Evolutionary conservation across 768 basidiomycete species (phyloP).

Genomic region (Dictyophora rubrovolvata): DNA sequence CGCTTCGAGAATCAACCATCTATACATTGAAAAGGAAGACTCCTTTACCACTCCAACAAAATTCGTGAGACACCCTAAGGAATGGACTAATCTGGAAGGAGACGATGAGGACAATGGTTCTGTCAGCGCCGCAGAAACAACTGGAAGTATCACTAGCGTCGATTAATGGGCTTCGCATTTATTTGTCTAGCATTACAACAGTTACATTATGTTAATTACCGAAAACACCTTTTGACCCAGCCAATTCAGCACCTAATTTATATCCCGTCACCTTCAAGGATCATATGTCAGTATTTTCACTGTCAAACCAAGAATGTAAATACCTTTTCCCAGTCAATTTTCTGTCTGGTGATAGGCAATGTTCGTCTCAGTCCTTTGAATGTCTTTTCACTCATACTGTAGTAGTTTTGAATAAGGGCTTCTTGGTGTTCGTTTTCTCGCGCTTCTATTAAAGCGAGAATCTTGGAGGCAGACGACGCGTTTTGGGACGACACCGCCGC

Average conservation of each 20-base stretch:
- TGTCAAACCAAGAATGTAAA: slow-evolving; percentile 1
- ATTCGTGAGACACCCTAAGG: background rate
- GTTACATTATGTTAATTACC: slow-evolving; percentile 11
- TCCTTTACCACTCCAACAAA: background rate
- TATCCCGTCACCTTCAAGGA: slow-evolving; percentile 40
- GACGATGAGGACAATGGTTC: slow-evolving; percentile 1
- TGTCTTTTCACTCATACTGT: slow-evolving; percentile 85
- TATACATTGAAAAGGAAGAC: background rate
- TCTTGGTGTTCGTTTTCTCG: slow-evolving; percentile 76
- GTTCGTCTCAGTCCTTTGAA: slow-evolving; percentile 88
- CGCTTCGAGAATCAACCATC: background rate
- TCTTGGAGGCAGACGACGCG: slow-evolving; percentile 48
- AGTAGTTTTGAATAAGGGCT: slow-evolving; percentile 72
- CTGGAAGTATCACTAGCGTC: slow-evolving; percentile 9
- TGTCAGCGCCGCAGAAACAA: slow-evolving; percentile 7
- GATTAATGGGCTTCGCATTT: background rate
- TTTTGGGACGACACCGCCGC: slow-evolving; percentile 45
- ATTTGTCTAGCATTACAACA: background rate
- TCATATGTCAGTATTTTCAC: background rate
- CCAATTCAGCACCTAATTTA: slow-evolving; percentile 68
- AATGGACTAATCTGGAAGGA: background rate
- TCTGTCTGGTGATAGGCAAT: slow-evolving; percentile 84
- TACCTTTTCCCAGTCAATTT: slow-evolving; percentile 94
- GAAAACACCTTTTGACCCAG: slow-evolving; percentile 53
- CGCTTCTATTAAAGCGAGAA: slow-evolving; percentile 70